Base-by-base conservation (phyloP, 441 rosid genomes). In the Dalechampia spathulata region DNA sequence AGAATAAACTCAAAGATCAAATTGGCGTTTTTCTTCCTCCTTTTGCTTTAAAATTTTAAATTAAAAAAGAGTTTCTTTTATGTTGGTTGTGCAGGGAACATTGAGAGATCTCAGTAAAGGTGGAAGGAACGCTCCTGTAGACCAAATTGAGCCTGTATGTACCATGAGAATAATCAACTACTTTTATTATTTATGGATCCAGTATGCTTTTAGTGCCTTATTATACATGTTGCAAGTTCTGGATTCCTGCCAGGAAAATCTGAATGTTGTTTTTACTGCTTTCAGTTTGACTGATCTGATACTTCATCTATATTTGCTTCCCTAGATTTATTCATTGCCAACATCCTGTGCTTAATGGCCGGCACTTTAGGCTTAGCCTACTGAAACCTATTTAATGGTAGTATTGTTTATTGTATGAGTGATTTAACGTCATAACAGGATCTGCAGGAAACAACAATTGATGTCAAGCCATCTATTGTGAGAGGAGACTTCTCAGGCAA, bases 81-180 rank as follows among this genome's bases (percentile, higher is more conserved):
- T 65, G 46, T 57, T 70, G 53, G 57, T 40, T 71, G 11, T 61
- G 67, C 77, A 82, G 93, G 89, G 89, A 67, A 85, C 85, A 42
- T 58, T 85, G 54, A 75, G 89, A 67, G 82, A 82, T 68, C 85
- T 85, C 62, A 78, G 76, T 59, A 85, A 78, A 73, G 88, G 92
- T 43, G 89, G 73, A 62, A 82, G 81, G 68, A 80, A 46, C 58
- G 66, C 69, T 63, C 66, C 78, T 37, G 6, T 52, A 25, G 87
- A 82, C 48, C 79, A 75, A 54, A 69, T 56, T 20, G 85, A 80
- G 48, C 77, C 78, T 52, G 89, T 82, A 82, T 58, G 78, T 73
- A 37, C 50, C 30, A 45, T 32, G 12, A 58, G 50, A 38, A 52
- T 37, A 14, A 39, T 14, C 21, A 47, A 38, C 52, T 20, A 28